Evolutionary conservation across 176 grass and related monocot species (phyloP), one percentile per base, ranked within the genome.

Genomic region (Tillandsia fasciculata): DNA sequence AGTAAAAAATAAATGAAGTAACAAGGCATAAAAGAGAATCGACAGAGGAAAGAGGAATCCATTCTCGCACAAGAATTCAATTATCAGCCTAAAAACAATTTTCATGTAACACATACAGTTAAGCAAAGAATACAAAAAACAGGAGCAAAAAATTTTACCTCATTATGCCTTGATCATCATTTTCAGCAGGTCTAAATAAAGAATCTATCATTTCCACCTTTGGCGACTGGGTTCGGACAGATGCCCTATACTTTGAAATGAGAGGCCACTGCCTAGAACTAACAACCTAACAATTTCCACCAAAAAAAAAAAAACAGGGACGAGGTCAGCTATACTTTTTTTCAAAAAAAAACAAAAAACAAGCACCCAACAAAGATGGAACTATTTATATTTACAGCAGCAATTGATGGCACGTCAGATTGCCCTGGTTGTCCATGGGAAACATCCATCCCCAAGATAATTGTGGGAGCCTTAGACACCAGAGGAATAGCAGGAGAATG

Each of bases 121-220:
- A 13, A 27, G 14, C 15, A 52, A 2, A 8, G 14, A 71, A 50
- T 27, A 8, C 1, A 12, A 13, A 48, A 20, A 54, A 72, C 2
- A 33, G 2, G 0, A 11, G 11, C 48, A 20, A 69, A 56, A 12
- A 24, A 57, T 51, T 47, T 49, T 66, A 87, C 93, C 71, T 13
- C 66, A 96, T 76, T 9, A 97, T 83, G 2, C 93, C 93, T 48
- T 92, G 68, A 65, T 97, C 93, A 1, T 83, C 68, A 8, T 17
- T 58, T 50, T 71, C 81, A 9, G 64, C 53, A 15, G 86, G 89
- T 29, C 92, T 92, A 78, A 90, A 97, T 66, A 97, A 67, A 1
- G 84, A 90, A 69, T 97, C 94, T 1, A 97, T 90, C 89, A 97
- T 97, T 79, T 97, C 89, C 11, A 90, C 48, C 54, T 81, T 97